phyloP scores from a whole-genome alignment of 192 early-diverging fungal genomes.

The Coemansia sp. region DNA sequence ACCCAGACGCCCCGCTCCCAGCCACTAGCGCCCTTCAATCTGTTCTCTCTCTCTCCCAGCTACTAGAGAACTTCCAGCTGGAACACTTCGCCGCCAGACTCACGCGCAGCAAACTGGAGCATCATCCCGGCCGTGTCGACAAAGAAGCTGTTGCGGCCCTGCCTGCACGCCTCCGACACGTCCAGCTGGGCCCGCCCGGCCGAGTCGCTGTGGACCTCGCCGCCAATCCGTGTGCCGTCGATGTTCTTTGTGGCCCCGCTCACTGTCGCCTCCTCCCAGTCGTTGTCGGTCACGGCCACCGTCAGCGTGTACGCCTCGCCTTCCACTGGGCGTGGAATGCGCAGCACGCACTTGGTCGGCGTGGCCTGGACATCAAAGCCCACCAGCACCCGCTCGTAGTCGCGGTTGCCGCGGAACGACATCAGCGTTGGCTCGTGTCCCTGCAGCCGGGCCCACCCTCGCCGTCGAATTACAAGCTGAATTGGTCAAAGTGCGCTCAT shows the following conservation, averaged over 20 bases:
- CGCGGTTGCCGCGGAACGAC: constrained; percentile 43
- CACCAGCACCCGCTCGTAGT: constrained; percentile 34
- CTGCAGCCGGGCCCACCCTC: too few species aligned
- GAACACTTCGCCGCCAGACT: constrained; percentile 35
- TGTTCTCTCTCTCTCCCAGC: too few species aligned
- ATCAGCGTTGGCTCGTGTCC: constrained; percentile 14
- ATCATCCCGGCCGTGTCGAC: constrained; percentile 18
- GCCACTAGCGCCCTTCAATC: too few species aligned
- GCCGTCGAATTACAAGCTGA: too few species aligned
- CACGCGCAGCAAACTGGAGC: constrained; percentile 32
- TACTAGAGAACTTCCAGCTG: too few species aligned
- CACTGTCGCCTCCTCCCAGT: constrained; percentile 41
- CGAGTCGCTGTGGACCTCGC: constrained; percentile 4
- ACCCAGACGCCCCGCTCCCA: too few species aligned
- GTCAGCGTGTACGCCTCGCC: constrained; percentile 11
- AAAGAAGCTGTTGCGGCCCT: constrained; percentile 31
- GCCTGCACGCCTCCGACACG: constrained; percentile 21
- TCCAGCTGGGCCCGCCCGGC: constrained; percentile 9
- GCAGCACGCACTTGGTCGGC: constrained; percentile 17
- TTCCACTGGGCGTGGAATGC: constrained; percentile 17
- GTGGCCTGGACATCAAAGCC: constrained; percentile 37
- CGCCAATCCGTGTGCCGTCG: constrained; percentile 15
- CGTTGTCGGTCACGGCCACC: constrained; percentile 23
- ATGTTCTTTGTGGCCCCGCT: constrained; percentile 23
- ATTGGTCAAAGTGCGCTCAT: too few species aligned